Conservation (phyloP, 192 early-diverging fungal genomes). For the Coemansia sp. region DNA sequence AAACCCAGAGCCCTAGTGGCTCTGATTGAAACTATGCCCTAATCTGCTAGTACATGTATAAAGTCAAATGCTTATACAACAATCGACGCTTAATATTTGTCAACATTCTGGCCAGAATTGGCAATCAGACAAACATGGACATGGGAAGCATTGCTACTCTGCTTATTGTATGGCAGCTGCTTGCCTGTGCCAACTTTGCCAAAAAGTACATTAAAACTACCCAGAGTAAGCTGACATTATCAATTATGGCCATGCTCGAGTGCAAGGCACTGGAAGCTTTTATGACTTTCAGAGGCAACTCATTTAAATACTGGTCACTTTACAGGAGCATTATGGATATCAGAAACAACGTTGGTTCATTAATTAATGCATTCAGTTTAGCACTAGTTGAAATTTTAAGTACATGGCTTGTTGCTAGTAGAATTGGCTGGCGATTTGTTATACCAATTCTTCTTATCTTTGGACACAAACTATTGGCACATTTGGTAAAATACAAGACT, state of each 20-base stretch:
- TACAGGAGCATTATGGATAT: neutral
- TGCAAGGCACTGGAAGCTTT: neutral
- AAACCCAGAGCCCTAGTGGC: too few species aligned
- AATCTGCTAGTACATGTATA: too few species aligned
- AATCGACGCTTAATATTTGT: neutral
- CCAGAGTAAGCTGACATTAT: neutral
- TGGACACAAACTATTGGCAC: conserved; percentile 7
- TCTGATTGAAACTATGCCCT: too few species aligned
- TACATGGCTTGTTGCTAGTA: conserved; percentile 22
- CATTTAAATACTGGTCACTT: neutral
- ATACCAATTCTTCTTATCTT: conserved; percentile 21
- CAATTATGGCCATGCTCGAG: neutral
- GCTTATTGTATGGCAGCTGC: neutral
- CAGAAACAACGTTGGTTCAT: neutral
- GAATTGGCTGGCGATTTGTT: conserved; percentile 31
- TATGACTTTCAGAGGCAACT: neutral
- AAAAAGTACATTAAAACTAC: neutral
- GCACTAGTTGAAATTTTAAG: conserved; percentile 8
- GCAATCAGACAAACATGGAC: neutral
- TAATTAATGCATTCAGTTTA: neutral
- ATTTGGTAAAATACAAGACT: neutral
- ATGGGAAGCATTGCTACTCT: neutral
- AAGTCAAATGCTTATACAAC: too few species aligned
- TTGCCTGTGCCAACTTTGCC: neutral
- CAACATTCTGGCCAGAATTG: neutral